Conservation (phyloP, 805 yeast genomes). For the Candida saitoana region DNA sequence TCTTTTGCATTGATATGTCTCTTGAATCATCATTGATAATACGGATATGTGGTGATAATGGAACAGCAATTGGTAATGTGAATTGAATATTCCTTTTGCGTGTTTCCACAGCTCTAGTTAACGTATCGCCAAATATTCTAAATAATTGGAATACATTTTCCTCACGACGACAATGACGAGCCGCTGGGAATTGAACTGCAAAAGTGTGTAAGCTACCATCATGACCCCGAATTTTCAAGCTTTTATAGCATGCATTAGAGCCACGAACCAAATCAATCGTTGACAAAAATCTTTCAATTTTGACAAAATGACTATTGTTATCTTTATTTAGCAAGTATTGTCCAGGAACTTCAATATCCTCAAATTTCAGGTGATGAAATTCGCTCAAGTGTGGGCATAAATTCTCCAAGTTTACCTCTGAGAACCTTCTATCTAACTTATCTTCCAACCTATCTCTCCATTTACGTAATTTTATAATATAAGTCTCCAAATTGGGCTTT, state of each 20-base stretch:
- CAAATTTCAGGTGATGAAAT: conserved; percentile 97
- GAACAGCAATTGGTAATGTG: conserved; percentile 87
- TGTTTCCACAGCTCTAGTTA: conserved; percentile 79
- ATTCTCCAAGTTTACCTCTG: conserved; percentile 77
- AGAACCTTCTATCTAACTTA: conserved; percentile 79
- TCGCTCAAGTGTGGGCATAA: conserved; percentile 93
- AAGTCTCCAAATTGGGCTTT: conserved; percentile 84
- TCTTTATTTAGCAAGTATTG: conserved; percentile 89
- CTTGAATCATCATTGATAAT: conserved; percentile 78
- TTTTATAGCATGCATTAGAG: conserved; percentile 82
- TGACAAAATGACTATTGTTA: conserved; percentile 82
- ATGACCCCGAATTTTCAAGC: conserved; percentile 85
- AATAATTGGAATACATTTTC: conserved; percentile 90
- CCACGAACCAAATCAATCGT: conserved; percentile 85
- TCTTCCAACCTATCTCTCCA: conserved; percentile 95
- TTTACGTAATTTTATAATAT: conserved; percentile 73
- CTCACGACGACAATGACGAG: conserved; percentile 94
- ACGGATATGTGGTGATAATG: conserved; percentile 91
- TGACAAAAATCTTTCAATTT: conserved; percentile 90
- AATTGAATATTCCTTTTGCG: conserved; percentile 81
- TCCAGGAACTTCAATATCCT: conserved; percentile 96
- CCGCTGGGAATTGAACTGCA: conserved; percentile 97
- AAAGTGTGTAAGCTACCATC: conserved; percentile 90
- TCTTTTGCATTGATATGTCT: conserved; percentile 70
- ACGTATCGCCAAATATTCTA: conserved; percentile 78